Evolutionary conservation across 345 rosid genomes (phyloP).

Genomic region (Salix udensis): DNA sequence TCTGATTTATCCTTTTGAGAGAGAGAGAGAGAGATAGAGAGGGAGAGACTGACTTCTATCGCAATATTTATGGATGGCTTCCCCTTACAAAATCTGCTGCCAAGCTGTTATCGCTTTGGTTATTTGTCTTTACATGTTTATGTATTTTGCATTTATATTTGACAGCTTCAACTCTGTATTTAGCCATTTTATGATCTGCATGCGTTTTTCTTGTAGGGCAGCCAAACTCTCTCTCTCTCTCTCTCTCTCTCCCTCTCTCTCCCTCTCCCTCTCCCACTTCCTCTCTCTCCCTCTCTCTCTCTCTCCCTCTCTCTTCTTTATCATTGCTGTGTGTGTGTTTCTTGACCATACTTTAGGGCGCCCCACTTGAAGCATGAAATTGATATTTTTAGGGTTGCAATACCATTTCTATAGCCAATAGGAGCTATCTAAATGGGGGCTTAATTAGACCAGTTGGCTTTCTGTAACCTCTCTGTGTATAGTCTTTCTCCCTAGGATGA

Average conservation of each 20-base stretch:
- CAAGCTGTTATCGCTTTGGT: neutral
- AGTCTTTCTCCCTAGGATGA: neutral
- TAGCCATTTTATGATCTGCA: neutral
- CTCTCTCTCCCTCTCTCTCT: neutral
- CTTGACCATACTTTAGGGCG: neutral
- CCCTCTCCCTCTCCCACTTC: neutral
- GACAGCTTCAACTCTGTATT: neutral
- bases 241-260: neutral
- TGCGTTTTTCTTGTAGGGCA: neutral
- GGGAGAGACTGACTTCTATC: neutral
- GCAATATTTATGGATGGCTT: neutral
- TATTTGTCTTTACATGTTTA: neutral
- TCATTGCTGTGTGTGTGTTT: neutral
- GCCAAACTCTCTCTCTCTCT: neutral
- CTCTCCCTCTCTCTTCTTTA: neutral
- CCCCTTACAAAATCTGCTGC: neutral
- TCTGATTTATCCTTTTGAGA: neutral
- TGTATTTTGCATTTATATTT: constrained; percentile 2
- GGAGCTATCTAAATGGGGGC: neutral
- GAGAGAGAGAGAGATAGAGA: neutral
- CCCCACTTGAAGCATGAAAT: neutral
- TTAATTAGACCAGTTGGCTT: neutral
- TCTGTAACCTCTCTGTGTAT: too few species aligned
- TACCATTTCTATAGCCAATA: neutral
- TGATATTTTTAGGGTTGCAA: neutral